phyloP scores from a whole-genome alignment of 2,329 filamentous ascomycete species.

The Sarocladium strictum region DNA sequence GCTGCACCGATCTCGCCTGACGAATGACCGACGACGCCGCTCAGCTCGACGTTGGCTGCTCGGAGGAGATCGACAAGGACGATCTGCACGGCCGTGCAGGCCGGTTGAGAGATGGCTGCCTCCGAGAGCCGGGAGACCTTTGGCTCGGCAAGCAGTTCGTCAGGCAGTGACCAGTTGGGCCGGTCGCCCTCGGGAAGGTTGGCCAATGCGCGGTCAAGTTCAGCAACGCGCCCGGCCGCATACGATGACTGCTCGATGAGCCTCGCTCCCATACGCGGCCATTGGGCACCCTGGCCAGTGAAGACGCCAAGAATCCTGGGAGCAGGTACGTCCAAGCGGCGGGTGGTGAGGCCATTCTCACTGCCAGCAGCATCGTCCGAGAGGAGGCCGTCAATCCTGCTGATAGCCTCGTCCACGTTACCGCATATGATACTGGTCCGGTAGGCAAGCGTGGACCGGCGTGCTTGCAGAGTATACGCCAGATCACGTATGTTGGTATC shows the following conservation, averaged over 20 bases:
- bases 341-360: neutral
- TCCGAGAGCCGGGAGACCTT: slow-evolving; percentile 20
- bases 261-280: slow-evolving; percentile 15
- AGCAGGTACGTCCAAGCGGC: neutral
- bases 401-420: neutral
- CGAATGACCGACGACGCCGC: slow-evolving; percentile 33
- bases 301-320: slow-evolving; percentile 19
- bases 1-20: slow-evolving; percentile 39
- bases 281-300: slow-evolving; percentile 28
- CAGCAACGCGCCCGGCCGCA: slow-evolving; percentile 9
- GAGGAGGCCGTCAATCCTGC: neutral
- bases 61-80: slow-evolving; percentile 32
- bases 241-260: neutral
- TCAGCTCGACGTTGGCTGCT: slow-evolving; percentile 28
- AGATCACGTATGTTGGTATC: neutral
- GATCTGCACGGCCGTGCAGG: slow-evolving; percentile 36
- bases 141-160: slow-evolving; percentile 24
- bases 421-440: neutral
- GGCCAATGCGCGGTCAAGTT: slow-evolving; percentile 20
- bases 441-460: neutral
- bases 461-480: neutral
- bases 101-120: slow-evolving; percentile 31
- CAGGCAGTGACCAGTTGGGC: slow-evolving; percentile 23
- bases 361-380: neutral
- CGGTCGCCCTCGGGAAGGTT: slow-evolving; percentile 17